Percentiles rank a stretch among this genome's conserved stretches.
Conservation (phyloP, 2,329 filamentous ascomycete species). For the Botrytis squamosa region DNA sequence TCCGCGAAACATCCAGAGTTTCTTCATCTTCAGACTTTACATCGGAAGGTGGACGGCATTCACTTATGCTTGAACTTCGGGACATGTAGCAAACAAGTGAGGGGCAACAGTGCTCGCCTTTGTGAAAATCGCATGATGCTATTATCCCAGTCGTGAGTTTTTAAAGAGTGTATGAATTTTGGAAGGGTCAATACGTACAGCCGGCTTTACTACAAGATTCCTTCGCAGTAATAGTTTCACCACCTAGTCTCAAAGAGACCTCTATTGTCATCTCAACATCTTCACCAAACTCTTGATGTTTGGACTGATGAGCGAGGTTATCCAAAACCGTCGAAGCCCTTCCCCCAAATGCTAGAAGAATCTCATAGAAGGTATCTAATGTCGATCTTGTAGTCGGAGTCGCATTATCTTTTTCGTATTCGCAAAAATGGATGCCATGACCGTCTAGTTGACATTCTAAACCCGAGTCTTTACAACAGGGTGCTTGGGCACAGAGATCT, state of each 20-base stretch:
- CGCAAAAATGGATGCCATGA: constrained; percentile 10
- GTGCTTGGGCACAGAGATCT: background rate
- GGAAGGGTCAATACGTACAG: background rate
- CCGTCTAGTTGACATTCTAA: background rate
- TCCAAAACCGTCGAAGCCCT: background rate
- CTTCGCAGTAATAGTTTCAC: background rate
- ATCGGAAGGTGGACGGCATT: background rate
- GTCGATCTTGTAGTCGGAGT: background rate
- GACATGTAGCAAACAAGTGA: background rate
- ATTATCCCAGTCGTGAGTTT: background rate
- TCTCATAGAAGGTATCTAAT: background rate
- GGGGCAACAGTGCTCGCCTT: background rate
- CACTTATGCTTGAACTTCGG: background rate
- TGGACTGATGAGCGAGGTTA: too few relatives aligned
- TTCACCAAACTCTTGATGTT: background rate
- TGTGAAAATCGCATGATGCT: background rate
- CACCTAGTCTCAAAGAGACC: background rate
- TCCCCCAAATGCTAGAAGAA: background rate
- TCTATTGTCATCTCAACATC: background rate
- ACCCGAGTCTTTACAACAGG: background rate
- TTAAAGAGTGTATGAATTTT: background rate
- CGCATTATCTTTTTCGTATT: background rate
- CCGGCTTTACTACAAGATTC: background rate
- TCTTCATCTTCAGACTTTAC: background rate
- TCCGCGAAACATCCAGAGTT: background rate